These are phyloP conservation scores for Plenodomus tracheiphilus DNA, from an alignment of 2,329 filamentous ascomycete genomes.

Conservation along the genomic window DNA sequence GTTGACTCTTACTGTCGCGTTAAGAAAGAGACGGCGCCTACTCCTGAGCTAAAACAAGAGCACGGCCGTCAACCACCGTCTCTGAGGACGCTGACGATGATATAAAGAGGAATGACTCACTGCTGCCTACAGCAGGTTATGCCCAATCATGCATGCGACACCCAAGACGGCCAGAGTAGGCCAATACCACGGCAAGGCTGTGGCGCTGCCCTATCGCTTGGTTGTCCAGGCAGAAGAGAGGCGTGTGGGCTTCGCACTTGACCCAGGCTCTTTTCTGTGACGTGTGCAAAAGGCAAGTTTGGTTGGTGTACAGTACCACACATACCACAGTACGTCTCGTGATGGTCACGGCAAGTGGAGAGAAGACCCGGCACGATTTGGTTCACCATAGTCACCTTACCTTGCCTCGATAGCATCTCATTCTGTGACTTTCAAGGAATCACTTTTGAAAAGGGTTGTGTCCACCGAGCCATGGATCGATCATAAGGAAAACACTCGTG, in stretches of 20 bases:
- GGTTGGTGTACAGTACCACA: no score
- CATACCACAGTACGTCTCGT: no score
- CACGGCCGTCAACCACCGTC: background rate
- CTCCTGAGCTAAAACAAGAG: background rate
- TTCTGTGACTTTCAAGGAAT: no score
- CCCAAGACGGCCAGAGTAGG: background rate
- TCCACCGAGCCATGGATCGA: no score
- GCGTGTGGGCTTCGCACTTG: background rate
- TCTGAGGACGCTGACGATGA: background rate
- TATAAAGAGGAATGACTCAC: background rate
- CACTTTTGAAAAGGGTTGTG: no score
- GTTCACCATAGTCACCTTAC: no score
- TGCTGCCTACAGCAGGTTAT: background rate
- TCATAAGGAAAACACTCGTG: no score
- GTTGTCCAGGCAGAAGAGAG: background rate
- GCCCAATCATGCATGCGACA: background rate
- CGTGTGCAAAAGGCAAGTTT: no score
- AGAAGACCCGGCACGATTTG: no score
- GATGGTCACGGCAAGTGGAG: no score
- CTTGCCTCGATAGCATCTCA: no score
- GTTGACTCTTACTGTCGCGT: constrained; percentile 18
- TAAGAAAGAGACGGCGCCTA: constrained; percentile 13
- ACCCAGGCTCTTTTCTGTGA: no score
- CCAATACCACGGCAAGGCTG: background rate
- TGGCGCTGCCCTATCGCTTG: background rate